These are phyloP conservation scores for Cyberlindnera mycetangii DNA, from an alignment of 805 yeast genomes.

Conservation along the genomic window DNA sequence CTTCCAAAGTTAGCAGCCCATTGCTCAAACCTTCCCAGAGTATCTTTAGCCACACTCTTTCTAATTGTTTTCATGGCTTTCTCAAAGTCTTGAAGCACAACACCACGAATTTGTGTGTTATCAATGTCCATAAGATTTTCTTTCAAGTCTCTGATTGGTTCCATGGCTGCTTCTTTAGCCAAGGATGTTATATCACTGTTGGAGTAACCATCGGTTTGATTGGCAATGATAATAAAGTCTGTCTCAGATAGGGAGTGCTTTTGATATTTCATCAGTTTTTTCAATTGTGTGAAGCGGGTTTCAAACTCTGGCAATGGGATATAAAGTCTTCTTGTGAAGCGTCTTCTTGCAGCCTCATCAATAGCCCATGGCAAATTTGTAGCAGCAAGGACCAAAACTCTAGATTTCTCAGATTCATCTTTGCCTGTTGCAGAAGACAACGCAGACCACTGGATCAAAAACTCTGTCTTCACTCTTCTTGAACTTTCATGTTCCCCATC, in stretches of 20 bases:
- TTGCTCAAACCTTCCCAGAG: slow-evolving; percentile 73
- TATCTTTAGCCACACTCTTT: slow-evolving; percentile 85
- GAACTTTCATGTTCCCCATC: slow-evolving; percentile 84
- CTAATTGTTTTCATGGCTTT: slow-evolving; percentile 74
- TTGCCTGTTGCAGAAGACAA: slow-evolving; percentile 71
- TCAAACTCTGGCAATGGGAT: slow-evolving; percentile 91
- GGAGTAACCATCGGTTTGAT: slow-evolving; percentile 78
- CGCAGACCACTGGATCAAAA: slow-evolving; percentile 92
- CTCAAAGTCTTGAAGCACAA: slow-evolving; percentile 68
- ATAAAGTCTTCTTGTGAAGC: slow-evolving; percentile 88
- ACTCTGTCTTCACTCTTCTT: slow-evolving; percentile 88
- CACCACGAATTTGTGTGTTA: slow-evolving; percentile 75
- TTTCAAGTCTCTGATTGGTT: slow-evolving; percentile 87
- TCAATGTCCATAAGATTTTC: slow-evolving; percentile 69
- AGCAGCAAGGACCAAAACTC: slow-evolving; percentile 91
- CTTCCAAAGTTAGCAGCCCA: slow-evolving; percentile 90
- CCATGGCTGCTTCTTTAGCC: slow-evolving; percentile 98
- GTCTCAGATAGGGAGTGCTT: slow-evolving; percentile 62
- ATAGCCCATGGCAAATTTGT: slow-evolving; percentile 96
- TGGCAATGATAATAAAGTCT: slow-evolving; percentile 60
- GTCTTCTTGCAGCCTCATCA: slow-evolving; percentile 93
- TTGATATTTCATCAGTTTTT: slow-evolving; percentile 65
- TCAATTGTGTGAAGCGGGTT: slow-evolving; percentile 71
- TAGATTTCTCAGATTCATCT: slow-evolving; percentile 42
- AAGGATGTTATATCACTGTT: slow-evolving; percentile 91